These are phyloP conservation scores for Chloris gayana DNA, from an alignment of 176 grass and related monocot species.

Conservation along the genomic window DNA sequence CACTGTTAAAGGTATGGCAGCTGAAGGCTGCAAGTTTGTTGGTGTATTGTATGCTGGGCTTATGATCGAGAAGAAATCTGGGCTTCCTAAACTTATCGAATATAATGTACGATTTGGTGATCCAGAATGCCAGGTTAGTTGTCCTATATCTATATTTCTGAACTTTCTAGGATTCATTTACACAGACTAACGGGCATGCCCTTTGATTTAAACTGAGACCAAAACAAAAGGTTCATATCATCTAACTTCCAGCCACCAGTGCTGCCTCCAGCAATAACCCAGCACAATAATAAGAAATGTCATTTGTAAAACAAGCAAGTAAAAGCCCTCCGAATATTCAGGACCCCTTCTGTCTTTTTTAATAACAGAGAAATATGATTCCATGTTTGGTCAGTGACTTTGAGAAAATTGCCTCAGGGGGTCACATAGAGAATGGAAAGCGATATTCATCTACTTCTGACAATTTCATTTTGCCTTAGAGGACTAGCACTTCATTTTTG, in stretches of 20 bases:
- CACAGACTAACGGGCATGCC: neutral
- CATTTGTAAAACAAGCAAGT: neutral
- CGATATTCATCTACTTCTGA: too few relatives aligned
- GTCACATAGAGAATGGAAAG: too few relatives aligned
- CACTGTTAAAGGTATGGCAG: too few relatives aligned
- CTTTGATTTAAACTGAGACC: neutral
- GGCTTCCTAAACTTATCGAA: slow-evolving; percentile 93
- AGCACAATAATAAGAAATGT: neutral
- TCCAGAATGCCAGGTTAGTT: slow-evolving; percentile 63
- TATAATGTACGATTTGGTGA: slow-evolving; percentile 94
- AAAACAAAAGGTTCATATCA: neutral
- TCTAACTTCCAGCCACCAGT: neutral
- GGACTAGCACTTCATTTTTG: too few relatives aligned
- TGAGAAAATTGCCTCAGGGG: too few relatives aligned
- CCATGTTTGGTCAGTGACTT: too few relatives aligned
- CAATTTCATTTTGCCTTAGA: too few relatives aligned
- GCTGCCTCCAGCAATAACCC: neutral
- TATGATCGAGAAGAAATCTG: too few relatives aligned
- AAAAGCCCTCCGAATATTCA: neutral
- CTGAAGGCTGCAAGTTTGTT: too few relatives aligned
- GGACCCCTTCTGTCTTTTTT: too few relatives aligned
- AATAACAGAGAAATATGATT: too few relatives aligned
- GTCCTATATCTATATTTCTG: neutral
- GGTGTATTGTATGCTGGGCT: too few relatives aligned
- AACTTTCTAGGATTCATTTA: neutral